Base-by-base conservation (phyloP, 2,329 filamentous ascomycete species). In the Xylariaceae sp. region DNA sequence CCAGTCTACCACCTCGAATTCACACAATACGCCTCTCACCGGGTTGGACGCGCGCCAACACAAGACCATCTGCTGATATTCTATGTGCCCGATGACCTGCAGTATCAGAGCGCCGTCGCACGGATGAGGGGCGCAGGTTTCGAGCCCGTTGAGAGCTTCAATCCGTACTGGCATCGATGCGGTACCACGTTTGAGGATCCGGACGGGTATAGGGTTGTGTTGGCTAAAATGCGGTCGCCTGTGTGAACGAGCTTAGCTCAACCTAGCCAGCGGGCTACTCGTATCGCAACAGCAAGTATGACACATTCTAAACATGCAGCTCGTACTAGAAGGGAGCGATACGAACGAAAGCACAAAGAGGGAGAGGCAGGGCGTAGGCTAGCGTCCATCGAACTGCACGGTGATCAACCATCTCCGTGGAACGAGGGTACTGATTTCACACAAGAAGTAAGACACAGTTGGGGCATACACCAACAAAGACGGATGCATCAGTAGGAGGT, bases 141-240 rank as follows among this genome's bases (percentile, higher is more conserved):
- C n/a, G 54, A 51, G 26, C 46, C 57, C 9, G 50, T 57, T 11
- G 18, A 18, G 45, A 59, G 57, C 47, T 55, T 57, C 23, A 59
- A 57, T 10, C 54, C 57, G 2, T 59, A 59, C 30, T 59, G 57
- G 57, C 53, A 57, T 20, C 46, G 50, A 9, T 54, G 50, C 15
- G 57, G 57, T 18, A 26, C 43, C 13, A 57, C 57, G 21, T 59
- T 59, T 43, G 57, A 57, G 16, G 57, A 59, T 23, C 50, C 53
- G 4, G 57, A 57, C 13, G 57, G 57, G 3, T 59, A 59, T 37
- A 45, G 57, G 39, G 57, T 59, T 23, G 57, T 59, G 26, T 26
- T 59, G 39, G 53, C 57, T 27, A 59, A 59, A 39, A 59, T 46
- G 50, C 20, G n/a, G 10, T 57, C 57, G n/a, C 57, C 57, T 8